Base-by-base conservation (phyloP, 2,329 filamentous ascomycete species). In the Cercospora berteroae region DNA sequence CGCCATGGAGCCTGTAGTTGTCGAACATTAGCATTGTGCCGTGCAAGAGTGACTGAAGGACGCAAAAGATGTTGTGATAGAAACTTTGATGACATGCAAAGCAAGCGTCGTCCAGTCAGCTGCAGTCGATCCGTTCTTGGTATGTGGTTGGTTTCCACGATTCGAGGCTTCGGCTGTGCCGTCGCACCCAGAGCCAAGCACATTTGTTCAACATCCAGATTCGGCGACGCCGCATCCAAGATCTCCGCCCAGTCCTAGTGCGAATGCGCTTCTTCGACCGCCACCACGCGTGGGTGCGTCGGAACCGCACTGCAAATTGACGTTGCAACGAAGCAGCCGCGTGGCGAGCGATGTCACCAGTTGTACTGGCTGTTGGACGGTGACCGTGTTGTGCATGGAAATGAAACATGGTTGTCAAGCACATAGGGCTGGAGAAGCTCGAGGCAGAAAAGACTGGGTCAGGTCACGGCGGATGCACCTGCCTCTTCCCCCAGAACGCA, bases 1-100 rank as follows among this genome's bases (percentile, higher is more conserved):
- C 87, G 73, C 86, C 87, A 70, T 87, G 86, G 64, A 88, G 79
- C 74, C 86, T 87, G 75, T 70, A 52, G 63, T 69, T 44, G 25
- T 58, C 44, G 23, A 63, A 48, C 50, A 63, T 60, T 25, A 72
- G 70, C 70, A 70, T 70, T 16, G 60, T 67, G 52, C 29, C 27
- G 29, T 56, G 44, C 13, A 9, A 23, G 44, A 39, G 29, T n/a
- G 50, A 50, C 50, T 16, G 44, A 56, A 63, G 48, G 23, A 63
- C 20, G 60, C 50, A 56, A 16, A 39, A 63, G n/a, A 50, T 13
- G 48, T 31, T 20, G 29, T 31, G 27, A 39, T 36, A 7, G 20
- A 33, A 63, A 52, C 18, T 39, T 25, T 67, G 56, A 59, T 62
- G 48, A 62, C 44, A 52, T 25, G 58, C 56, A 36, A 55, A 60